Base-by-base conservation (phyloP, 1,139 yeast species). In the Kazachstania sp. region DNA sequence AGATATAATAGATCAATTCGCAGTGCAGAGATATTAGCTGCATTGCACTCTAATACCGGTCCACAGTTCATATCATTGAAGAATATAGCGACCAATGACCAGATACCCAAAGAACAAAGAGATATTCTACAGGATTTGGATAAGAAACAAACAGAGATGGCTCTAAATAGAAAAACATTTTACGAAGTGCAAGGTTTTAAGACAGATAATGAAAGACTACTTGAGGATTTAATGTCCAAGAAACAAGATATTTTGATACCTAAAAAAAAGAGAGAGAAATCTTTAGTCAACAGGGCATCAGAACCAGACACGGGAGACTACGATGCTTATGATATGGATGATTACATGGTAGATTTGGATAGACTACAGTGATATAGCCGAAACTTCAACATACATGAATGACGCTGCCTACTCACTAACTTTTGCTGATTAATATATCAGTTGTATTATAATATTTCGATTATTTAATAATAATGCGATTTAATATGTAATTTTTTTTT, bases 101-200 rank as follows among this genome's bases (percentile, higher is more conserved):
- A 53, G 16, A 39, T 60, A 26, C 49, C 51, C 8, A 46, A 55
- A 4, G 52, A 47, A 19, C 55, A 55, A n/a, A 56, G 56, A 40
- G 42, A 45, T 26, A 50, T 44, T 13, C 30, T 60, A n/a, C 49
- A 51, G 34, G 43, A 45, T 7, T 20, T 53, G 18, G 44, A 51
- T 18, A 49, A 46, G 31, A 53, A 48, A 37, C 49, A 54, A 15
- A 49, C 34, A 2, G 59, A 59, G 37, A 44, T 48, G 26, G 53
- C 54, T 13, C n/a, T 54, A 3, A 55, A 55, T 37, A 55, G 53
- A 32, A 61, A 56, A 41, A 52, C 58, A 5, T 62, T 61, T 48
- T 51, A 54, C 16, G 49, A 54, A 43, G 59, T 49, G 47, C 34
- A 41, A 45, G 44, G 49, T 3, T 36, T 15, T 11, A 45, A 44